Evolutionary conservation across 345 rosid genomes (phyloP), one percentile per base, ranked within the genome.

Genomic region (Sisymbrium irio): DNA sequence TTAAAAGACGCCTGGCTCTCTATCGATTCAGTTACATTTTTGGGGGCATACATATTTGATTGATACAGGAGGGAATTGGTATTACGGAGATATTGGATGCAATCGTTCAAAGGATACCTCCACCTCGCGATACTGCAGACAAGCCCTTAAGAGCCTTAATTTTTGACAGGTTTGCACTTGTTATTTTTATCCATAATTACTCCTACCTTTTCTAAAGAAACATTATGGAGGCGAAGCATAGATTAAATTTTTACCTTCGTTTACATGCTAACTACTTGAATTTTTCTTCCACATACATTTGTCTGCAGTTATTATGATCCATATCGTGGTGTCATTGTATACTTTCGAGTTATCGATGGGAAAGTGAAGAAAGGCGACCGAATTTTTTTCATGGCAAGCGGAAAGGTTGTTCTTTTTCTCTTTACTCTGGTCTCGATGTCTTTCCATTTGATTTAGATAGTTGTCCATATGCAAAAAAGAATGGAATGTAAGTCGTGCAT

Each of bases 281-380:
- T 4, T 62, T 13, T 55, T 54, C 12, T 22, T 63, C 67, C 46
- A 36, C 66, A 0, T 66, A 19, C 63, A 63, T 67, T 37, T 75
- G 64, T 64, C 32, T 72, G 76, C 93, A 94, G 97, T 81, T 94
- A 94, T 75, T 94, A 94, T 65, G 99, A 95, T 88, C 91, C 96
- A 55, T 95, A 95, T 73, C 96, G 99, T 10, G 99, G 99, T 78
- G 99, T 95, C 67, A 84, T 95, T 70, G 99, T 88, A 50, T 95
- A 95, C 82, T 91, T 91, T 73, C 93, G 99, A 81, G 92, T 91
- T 35, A 80, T 89, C 71, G 99, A 95, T 88, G 99, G 99, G 67
- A 87, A 79, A 50, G 80, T 95, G 73, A 91, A 84, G 87, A 95
- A 89, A 82, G 99, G 99, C 12, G 99, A 95, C 82, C 84, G 87